Conservation (phyloP, 805 yeast species). For the Candida ortonii region DNA sequence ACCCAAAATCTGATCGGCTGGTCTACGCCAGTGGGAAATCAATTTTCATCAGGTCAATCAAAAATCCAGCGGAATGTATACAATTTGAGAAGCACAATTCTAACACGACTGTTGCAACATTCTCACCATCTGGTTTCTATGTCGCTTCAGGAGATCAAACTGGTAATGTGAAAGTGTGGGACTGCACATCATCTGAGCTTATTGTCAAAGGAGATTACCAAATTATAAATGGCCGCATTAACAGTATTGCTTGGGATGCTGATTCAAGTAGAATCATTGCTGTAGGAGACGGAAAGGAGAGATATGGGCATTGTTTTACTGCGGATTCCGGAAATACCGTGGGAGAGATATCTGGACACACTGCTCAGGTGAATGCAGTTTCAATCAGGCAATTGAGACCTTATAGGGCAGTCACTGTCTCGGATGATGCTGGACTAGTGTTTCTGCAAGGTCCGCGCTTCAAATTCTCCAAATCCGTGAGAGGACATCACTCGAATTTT, state of each 20-base stretch:
- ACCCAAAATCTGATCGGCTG: constrained; percentile 60
- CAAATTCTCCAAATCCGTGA: constrained; percentile 69
- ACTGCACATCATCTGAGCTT: constrained; percentile 53
- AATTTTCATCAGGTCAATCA: constrained; percentile 65
- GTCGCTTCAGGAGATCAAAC: constrained; percentile 88
- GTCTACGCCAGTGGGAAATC: constrained; percentile 84
- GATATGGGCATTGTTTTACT: constrained; percentile 88
- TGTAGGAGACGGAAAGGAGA: constrained; percentile 91
- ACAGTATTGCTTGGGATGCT: constrained; percentile 87
- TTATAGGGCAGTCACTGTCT: constrained; percentile 86
- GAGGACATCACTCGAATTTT: constrained; percentile 75
- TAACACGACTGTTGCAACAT: constrained; percentile 77
- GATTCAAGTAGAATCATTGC: constrained; percentile 85
- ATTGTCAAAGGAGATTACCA: constrained; percentile 71
- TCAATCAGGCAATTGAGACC: constrained; percentile 85
- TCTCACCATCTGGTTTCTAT: constrained; percentile 87
- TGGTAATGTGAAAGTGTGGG: constrained; percentile 93
- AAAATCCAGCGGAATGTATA: constrained; percentile 45
- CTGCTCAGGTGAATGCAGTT: constrained; percentile 79
- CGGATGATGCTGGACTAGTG: constrained; percentile 84
- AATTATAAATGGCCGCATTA: constrained; percentile 75
- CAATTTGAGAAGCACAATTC: constrained; percentile 74
- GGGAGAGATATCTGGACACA: constrained; percentile 94
- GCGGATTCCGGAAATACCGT: constrained; percentile 96
- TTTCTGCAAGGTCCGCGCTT: constrained; percentile 93